Evolutionary conservation across 305 asterid species (phyloP), one percentile per base, ranked within the genome.

Genomic region (Fraxinus paxiana): DNA sequence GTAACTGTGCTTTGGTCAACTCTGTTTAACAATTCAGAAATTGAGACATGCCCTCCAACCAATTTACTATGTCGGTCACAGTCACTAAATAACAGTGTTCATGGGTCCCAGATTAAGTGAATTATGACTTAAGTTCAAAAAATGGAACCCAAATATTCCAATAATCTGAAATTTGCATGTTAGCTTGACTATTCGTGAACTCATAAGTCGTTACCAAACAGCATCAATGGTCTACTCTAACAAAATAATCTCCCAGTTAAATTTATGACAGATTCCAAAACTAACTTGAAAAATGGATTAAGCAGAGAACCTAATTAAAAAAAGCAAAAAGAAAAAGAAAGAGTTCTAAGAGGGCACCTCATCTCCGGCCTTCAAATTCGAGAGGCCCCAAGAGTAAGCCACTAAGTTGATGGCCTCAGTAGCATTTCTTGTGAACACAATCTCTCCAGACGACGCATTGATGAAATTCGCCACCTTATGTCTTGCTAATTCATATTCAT

Each of bases 381-480:
- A 26, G 37, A 91, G 92, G 56, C 98, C 99, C 98, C 98, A 96
- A 84, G 94, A 83, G 88, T 93, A 90, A 81, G 99, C 99, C 86
- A 96, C 98, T 74, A 94, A 87, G 84, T 96, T 94, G 78, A 96
- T 94, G 43, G 98, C 99, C 89, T 96, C 98, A 0, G 99, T 94
- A 77, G 99, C 99, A 89, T 96, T 96, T 85, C 90, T 86, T 33
- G 99, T 94, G 82, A 96, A 96, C 85, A 96, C 95, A 73, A 96
- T 92, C 91, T 96, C 98, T 80, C 90, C 77, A 85, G 90, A 81
- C 2, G 88, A 59, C 0, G 98, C 98, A 82, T 94, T 91, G 63
- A 96, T 88, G 80, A 96, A 96, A 56, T 83, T 83, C 22, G 99
- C 98, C 72, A 96, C 94, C 92, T 96, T 96, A 79, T 89, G 90